These are phyloP conservation scores for Alternaria sp. DNA, from an alignment of 2,329 filamentous ascomycete genomes.

Conservation along the genomic window DNA sequence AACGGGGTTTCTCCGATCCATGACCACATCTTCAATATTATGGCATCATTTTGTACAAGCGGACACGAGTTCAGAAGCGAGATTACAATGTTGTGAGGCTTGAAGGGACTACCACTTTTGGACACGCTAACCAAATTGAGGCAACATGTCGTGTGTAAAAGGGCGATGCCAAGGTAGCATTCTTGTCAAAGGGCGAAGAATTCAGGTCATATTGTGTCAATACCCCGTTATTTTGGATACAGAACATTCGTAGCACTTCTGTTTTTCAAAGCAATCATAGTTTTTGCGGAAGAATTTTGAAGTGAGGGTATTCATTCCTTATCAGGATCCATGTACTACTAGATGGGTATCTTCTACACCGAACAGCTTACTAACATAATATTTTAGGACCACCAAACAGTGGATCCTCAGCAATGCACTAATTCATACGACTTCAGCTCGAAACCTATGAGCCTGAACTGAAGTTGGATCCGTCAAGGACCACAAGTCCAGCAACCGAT, in stretches of 20 bases:
- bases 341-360: constrained; percentile 33
- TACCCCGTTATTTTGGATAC: neutral
- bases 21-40: neutral
- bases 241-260: neutral
- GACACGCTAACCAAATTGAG: constrained; percentile 13
- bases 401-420: constrained; percentile 12
- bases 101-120: neutral
- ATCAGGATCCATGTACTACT: constrained; percentile 21
- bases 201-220: neutral
- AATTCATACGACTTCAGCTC: neutral
- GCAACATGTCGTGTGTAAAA: constrained; percentile 19
- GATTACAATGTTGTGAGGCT: neutral
- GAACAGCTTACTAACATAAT: constrained; percentile 27
- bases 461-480: constrained; percentile 44
- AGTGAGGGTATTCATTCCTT: constrained; percentile 13
- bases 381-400: constrained; percentile 21
- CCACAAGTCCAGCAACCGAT: constrained; percentile 65
- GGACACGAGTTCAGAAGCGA: neutral
- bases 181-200: neutral
- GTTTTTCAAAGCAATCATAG: no score
- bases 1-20: no score
- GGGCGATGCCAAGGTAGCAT: constrained; percentile 15
- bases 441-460: constrained; percentile 27
- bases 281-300: neutral
- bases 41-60: neutral